Conservation (phyloP, 2,329 filamentous ascomycete species). For the Volutella citrinella region DNA sequence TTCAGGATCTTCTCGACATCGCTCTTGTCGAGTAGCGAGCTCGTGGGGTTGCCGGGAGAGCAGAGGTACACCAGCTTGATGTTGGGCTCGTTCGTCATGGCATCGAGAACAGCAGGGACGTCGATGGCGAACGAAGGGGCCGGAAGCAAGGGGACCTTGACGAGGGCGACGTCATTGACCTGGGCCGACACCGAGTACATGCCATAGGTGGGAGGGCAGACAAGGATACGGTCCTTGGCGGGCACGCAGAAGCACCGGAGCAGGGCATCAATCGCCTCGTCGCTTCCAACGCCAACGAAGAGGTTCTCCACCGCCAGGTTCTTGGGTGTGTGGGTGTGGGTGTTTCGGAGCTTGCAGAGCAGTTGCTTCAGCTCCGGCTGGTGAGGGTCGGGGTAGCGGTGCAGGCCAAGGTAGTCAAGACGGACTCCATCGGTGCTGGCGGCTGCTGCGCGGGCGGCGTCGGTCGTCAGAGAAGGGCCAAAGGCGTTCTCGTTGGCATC, state of each 20-base stretch:
- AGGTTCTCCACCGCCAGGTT: conserved; percentile 75
- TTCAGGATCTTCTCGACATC: conserved; percentile 72
- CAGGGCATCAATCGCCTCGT: conserved; percentile 94
- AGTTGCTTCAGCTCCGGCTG: conserved; percentile 81
- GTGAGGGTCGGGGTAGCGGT: conserved; percentile 97
- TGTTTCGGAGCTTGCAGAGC: conserved; percentile 85
- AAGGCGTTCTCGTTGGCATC: conserved; percentile 98
- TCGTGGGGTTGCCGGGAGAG: conserved; percentile 94
- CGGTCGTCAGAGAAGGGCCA: conserved; percentile 68
- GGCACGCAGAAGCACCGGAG: conserved; percentile 91
- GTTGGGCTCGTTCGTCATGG: conserved; percentile 55
- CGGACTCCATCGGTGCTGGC: conserved; percentile 40
- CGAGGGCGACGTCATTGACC: conserved; percentile 85
- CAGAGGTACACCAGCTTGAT: conserved; percentile 93
- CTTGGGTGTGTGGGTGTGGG: conserved; percentile 73
- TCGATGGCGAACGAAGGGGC: conserved; percentile 73
- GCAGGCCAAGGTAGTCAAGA: conserved; percentile 77
- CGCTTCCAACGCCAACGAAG: conserved; percentile 92
- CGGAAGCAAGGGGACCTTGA: conserved; percentile 78
- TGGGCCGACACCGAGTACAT: conserved; percentile 97
- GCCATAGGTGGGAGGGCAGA: conserved; percentile 94
- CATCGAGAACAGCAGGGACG: conserved; percentile 62
- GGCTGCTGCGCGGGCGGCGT: conserved; percentile 34
- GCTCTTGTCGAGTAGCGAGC: conserved; percentile 69
- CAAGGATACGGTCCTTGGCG: conserved; percentile 83